Conservation (phyloP, 345 rosid genomes). For the Mangifera indica region DNA sequence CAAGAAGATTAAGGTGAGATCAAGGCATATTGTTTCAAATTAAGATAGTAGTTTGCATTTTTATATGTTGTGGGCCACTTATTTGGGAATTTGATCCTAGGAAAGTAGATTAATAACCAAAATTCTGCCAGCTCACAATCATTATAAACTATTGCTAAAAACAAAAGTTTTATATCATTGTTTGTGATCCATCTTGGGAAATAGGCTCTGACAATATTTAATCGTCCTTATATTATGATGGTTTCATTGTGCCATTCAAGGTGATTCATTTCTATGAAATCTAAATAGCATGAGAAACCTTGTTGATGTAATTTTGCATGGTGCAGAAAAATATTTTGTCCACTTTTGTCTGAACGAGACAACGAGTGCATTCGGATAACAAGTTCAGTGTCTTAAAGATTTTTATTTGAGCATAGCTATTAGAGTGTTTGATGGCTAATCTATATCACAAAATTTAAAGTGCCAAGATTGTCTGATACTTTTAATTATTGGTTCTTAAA, state of each 20-base stretch:
- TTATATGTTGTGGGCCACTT: neutral
- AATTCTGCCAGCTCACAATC: neutral
- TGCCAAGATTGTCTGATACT: neutral
- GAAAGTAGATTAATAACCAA: constrained; percentile 93
- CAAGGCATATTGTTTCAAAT: neutral
- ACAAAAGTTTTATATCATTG: neutral
- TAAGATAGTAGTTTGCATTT: neutral
- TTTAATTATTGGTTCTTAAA: neutral
- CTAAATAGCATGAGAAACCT: neutral
- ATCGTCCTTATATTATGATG: neutral
- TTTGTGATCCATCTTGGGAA: constrained; percentile 7
- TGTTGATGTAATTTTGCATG: neutral
- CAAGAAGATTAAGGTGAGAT: constrained; percentile 85
- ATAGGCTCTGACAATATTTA: neutral
- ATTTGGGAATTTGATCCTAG: constrained; percentile 43
- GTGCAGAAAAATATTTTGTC: neutral
- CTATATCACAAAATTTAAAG: neutral
- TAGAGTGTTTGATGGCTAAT: neutral
- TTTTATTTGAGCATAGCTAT: neutral
- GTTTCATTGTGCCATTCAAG: constrained; percentile 15
- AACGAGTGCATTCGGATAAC: neutral
- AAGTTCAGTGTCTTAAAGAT: neutral
- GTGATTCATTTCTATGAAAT: neutral
- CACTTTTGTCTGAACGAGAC: neutral
- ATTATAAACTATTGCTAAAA: neutral